These are phyloP conservation scores for Fusarium xylarioides DNA, from an alignment of 2,329 filamentous ascomycete genomes.

Conservation along the genomic window DNA sequence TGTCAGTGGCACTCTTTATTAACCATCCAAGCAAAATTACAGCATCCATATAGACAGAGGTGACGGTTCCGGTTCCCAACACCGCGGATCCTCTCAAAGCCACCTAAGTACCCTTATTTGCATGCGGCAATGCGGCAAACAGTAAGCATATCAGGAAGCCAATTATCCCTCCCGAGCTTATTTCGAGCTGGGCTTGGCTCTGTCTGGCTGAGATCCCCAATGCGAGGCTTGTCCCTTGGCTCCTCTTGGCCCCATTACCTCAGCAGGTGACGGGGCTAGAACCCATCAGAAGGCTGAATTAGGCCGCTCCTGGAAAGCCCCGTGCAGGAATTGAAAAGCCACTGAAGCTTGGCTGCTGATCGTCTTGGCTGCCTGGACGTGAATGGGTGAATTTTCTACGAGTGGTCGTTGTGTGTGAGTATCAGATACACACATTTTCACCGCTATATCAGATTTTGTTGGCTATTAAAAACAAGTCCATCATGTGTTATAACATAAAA, in stretches of 20 bases:
- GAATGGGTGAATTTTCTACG: slow-evolving; percentile 12
- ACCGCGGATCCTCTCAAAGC: slow-evolving; percentile 1
- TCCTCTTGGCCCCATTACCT: slow-evolving; percentile 17
- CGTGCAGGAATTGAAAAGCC: slow-evolving; percentile 22
- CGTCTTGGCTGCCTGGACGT: slow-evolving; percentile 14
- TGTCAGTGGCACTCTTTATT: neutral
- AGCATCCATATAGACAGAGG: neutral
- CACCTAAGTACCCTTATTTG: slow-evolving; percentile 12
- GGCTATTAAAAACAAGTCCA: neutral
- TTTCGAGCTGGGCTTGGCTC: slow-evolving; percentile 14
- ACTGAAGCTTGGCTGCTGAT: slow-evolving; percentile 37
- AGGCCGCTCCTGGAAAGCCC: slow-evolving; percentile 26
- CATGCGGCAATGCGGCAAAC: slow-evolving; percentile 31
- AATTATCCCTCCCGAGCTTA: slow-evolving; percentile 27
- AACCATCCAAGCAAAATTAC: neutral
- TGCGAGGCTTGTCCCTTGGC: neutral
- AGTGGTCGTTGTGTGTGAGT: neutral
- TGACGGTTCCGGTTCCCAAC: neutral
- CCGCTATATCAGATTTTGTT: neutral
- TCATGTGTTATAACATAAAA: neutral
- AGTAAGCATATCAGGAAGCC: slow-evolving; percentile 31
- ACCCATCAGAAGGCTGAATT: slow-evolving; percentile 21
- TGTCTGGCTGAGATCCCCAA: neutral
- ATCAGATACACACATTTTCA: slow-evolving; percentile 6
- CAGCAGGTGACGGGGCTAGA: slow-evolving; percentile 24